These are phyloP conservation scores for Diversispora epigaea DNA, from an alignment of 192 early-diverging fungal genomes.

Conservation along the genomic window DNA sequence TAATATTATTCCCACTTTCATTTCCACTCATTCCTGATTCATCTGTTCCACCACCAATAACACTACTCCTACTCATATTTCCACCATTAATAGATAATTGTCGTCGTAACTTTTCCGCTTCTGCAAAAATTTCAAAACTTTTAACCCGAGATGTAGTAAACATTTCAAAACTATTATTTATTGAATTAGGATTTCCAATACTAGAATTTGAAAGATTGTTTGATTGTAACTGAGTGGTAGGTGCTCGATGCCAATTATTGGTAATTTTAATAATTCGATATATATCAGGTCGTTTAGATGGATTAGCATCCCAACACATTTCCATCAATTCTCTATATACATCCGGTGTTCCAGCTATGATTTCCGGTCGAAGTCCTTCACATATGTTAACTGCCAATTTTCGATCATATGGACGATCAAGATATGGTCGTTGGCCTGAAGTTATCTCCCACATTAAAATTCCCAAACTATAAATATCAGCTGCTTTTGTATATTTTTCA, in stretches of 20 bases:
- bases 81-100: too few species aligned
- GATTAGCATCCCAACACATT: slow-evolving; percentile 8
- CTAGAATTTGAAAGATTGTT: background rate
- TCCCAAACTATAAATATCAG: slow-evolving; percentile 15
- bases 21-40: too few species aligned
- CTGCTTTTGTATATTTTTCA: background rate
- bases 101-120: too few species aligned
- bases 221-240: background rate
- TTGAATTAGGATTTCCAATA: background rate
- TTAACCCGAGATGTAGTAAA: too few species aligned
- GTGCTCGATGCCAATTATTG: background rate
- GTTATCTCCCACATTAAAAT: slow-evolving; percentile 9
- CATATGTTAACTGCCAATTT: background rate
- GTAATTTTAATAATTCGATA: background rate
- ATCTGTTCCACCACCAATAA: too few species aligned
- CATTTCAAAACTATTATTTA: too few species aligned
- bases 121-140: too few species aligned
- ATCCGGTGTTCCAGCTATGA: background rate
- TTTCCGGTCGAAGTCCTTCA: background rate
- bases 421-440: background rate
- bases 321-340: slow-evolving; percentile 2
- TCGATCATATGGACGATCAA: background rate
- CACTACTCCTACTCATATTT: too few species aligned
- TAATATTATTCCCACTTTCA: too few species aligned
- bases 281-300: background rate